Conservation (phyloP, 768 basidiomycete species). For the Rhizopogon sp. region DNA sequence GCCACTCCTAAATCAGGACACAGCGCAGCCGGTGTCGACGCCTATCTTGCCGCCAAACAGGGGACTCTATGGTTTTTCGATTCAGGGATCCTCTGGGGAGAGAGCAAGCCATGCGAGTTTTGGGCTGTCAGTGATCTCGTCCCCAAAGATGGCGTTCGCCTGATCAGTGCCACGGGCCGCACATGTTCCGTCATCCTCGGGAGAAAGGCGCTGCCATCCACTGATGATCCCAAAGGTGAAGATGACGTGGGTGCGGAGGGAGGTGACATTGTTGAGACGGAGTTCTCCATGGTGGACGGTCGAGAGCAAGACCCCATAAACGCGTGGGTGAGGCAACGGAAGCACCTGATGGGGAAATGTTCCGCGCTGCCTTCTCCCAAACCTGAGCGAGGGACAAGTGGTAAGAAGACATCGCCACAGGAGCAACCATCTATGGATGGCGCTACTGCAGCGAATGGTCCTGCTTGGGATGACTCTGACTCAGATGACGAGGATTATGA, state of each 20-base stretch:
- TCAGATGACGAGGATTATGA: slow-evolving; percentile 29
- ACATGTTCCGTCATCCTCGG: slow-evolving; percentile 60
- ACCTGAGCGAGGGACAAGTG: neutral
- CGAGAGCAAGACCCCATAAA: slow-evolving; percentile 61
- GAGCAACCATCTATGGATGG: slow-evolving; percentile 1
- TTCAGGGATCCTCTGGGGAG: slow-evolving; percentile 67
- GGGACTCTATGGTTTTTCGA: slow-evolving; percentile 71
- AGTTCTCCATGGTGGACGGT: slow-evolving; percentile 70
- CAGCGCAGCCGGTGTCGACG: slow-evolving; percentile 59
- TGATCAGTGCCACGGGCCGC: slow-evolving; percentile 61
- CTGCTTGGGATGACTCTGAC: slow-evolving; percentile 18
- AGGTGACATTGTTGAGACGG: slow-evolving; percentile 47
- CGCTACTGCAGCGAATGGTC: slow-evolving; percentile 15
- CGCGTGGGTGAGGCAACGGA: slow-evolving; percentile 58
- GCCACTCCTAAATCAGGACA: slow-evolving; percentile 26
- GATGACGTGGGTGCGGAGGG: slow-evolving; percentile 37
- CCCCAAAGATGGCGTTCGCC: slow-evolving; percentile 44
- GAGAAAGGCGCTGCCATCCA: slow-evolving; percentile 21
- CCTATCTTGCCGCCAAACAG: slow-evolving; percentile 65
- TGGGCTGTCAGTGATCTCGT: slow-evolving; percentile 62
- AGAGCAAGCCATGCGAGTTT: slow-evolving; percentile 74
- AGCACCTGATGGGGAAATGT: slow-evolving; percentile 49
- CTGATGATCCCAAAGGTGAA: slow-evolving; percentile 5
- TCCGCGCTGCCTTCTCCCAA: neutral
- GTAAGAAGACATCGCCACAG: slow-evolving; percentile 3